Evolutionary conservation across 164 flowering plant genomes (phyloP).

Genomic region (Nelumbo lutea): DNA sequence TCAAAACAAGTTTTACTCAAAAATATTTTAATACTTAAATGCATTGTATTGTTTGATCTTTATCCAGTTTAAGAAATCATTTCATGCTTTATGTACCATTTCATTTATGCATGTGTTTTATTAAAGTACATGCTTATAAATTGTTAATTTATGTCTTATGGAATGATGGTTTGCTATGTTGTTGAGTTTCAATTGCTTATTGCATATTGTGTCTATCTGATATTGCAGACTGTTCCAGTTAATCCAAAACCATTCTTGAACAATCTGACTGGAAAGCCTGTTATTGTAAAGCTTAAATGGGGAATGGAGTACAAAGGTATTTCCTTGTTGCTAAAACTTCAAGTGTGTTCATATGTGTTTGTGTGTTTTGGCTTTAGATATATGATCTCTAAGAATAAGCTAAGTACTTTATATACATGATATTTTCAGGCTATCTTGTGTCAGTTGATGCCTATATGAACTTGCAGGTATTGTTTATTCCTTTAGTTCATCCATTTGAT

Average conservation of each 20-base stretch:
- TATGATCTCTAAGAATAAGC: neutral
- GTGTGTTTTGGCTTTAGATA: neutral
- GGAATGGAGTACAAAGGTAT: constrained; percentile 97
- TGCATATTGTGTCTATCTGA: neutral
- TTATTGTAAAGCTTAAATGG: constrained; percentile 93
- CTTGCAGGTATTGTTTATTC: constrained; percentile 37
- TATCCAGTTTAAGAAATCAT: no score
- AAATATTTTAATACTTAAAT: no score
- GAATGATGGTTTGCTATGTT: neutral
- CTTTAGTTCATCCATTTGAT: neutral
- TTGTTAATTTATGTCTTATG: neutral
- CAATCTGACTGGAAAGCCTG: constrained; percentile 91
- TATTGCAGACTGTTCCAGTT: constrained; percentile 77
- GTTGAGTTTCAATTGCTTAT: neutral
- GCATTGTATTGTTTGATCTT: no score
- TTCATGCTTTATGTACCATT: no score
- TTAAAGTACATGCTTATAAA: neutral
- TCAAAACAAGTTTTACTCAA: no score
- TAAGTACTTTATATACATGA: neutral
- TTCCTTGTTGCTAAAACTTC: neutral
- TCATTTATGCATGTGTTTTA: no score
- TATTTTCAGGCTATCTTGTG: constrained; percentile 65
- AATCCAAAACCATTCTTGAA: constrained; percentile 96
- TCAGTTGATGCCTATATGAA: constrained; percentile 87
- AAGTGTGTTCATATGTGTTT: neutral